A percentile compares a stretch with the other conserved stretches of the same genome.
phyloP scores from a whole-genome alignment of 2,329 filamentous ascomycete genomes.

The Orbilia blumenaviensis region DNA sequence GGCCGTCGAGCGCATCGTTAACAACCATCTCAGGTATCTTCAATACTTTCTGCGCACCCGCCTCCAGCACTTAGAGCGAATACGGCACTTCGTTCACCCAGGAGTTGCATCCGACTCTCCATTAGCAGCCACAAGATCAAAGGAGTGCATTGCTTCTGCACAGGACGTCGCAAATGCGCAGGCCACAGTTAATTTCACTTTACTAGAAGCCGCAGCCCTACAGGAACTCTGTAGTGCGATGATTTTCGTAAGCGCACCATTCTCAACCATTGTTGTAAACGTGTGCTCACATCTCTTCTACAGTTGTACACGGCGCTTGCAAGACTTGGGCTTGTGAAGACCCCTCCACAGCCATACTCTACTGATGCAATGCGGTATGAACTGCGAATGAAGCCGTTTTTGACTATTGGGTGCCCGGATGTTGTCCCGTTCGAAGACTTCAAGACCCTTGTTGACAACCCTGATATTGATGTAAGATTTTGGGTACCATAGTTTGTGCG shows the following conservation, averaged over 20 bases:
- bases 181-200: constrained; percentile 52
- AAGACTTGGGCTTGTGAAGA: constrained; percentile 68
- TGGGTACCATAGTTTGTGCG: not conserved
- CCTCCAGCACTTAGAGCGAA: constrained; percentile 75
- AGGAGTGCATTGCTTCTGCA: constrained; percentile 56
- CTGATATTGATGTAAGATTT: constrained; percentile 58
- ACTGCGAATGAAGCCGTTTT: constrained; percentile 85
- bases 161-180: constrained; percentile 43
- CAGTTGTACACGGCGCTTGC: constrained; percentile 74
- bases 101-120: constrained; percentile 42
- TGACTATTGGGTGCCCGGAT: constrained; percentile 72
- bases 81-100: constrained; percentile 65
- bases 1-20: constrained; percentile 73
- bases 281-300: constrained; percentile 68
- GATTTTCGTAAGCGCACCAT: constrained; percentile 38
- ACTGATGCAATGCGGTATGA: constrained; percentile 77
- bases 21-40: constrained; percentile 90
- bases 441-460: constrained; percentile 63
- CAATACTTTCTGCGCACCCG: constrained; percentile 76
- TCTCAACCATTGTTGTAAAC: constrained; percentile 64
- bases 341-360: constrained; percentile 71
- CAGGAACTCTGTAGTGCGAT: constrained; percentile 52
- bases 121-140: constrained; percentile 55
- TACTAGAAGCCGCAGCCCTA: constrained; percentile 48
- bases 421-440: constrained; percentile 74